These are phyloP conservation scores for Sugiyamaella japonica DNA, from an alignment of 1,139 yeast species.

Conservation along the genomic window DNA sequence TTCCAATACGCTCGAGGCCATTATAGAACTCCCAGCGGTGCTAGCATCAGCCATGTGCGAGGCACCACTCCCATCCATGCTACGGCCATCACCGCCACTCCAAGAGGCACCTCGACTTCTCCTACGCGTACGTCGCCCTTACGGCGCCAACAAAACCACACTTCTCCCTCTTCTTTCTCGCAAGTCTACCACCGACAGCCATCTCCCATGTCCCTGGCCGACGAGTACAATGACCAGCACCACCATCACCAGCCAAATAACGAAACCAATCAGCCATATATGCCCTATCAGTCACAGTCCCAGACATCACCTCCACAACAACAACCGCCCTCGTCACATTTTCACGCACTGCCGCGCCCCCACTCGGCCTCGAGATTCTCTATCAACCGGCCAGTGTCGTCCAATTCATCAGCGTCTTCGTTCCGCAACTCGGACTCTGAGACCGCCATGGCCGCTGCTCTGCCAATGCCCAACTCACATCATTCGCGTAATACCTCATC, in stretches of 20 bases:
- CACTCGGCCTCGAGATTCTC: constrained; percentile 4
- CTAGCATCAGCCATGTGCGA: constrained; percentile 2
- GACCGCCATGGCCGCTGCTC: background rate
- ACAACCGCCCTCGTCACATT: background rate
- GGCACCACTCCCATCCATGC: background rate
- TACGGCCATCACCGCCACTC: background rate
- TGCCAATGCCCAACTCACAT: constrained; percentile 1
- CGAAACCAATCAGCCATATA: background rate
- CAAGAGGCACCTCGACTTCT: background rate
- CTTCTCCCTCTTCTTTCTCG: background rate
- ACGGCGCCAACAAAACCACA: background rate
- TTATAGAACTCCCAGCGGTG: constrained; percentile 13
- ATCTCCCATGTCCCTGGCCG: constrained; percentile 5
- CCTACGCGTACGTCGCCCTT: constrained; percentile 3
- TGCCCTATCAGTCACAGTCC: background rate
- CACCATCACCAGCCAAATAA: background rate
- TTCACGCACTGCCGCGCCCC: constrained; percentile 4
- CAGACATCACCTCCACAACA: background rate
- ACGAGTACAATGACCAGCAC: background rate
- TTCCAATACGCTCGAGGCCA: constrained; percentile 18
- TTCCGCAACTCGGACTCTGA: constrained; percentile 2
- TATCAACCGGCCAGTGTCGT: background rate
- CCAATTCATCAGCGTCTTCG: constrained; percentile 2
- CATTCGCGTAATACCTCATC: constrained; percentile 16
- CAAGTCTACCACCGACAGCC: constrained; percentile 8